Base-by-base conservation (phyloP, 345 rosid genomes). In the Lumnitzera littorea region DNA sequence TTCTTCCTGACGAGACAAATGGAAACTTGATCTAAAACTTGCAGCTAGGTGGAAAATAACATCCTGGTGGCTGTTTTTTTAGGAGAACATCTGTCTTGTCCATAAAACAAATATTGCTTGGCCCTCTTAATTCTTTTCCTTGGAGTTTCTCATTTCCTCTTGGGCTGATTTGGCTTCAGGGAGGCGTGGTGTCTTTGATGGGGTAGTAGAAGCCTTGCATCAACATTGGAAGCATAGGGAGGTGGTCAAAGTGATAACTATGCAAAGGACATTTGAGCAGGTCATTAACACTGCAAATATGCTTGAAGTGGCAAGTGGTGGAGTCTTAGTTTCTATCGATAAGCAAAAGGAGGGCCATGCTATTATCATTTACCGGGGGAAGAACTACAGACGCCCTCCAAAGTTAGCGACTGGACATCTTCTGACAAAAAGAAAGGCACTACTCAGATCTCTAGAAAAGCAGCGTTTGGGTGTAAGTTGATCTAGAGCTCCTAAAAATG, bases 201-300 rank as follows among this genome's bases (percentile, higher is more conserved):
- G 97, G 63, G 89, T 88, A 57, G 74, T 88, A 55, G 97, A 91
- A 78, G 92, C 91, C 65, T 55, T 91, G 46, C 89, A 85, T 79
- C 96, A 91, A 76, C 97, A 88, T 55, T 91, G 96, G 97, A 91
- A 91, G 78, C 84, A 85, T 64, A 76, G 87, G 62, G 97, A 91
- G 67, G 96, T 91, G 50, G 86, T 70, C 12, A 85, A 82, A 76
- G 88, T 88, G 72, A 78, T 91, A 48, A 79, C 96, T 4, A 84
- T 78, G 89, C 97, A 91, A 78, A 84, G 74, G 78, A 46, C 63
- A 8, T 70, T 77, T 66, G 62, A 71, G 24, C 78, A 82, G 65
- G 85, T 85, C 69, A 68, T 82, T 69, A 62, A 70, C 69, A 84
- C 94, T 46, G 91, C 94, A 48, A 79, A 74, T 62, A 47, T 74